phyloP scores from a whole-genome alignment of 768 basidiomycete genomes.

The Phanerochaete carnosa region DNA sequence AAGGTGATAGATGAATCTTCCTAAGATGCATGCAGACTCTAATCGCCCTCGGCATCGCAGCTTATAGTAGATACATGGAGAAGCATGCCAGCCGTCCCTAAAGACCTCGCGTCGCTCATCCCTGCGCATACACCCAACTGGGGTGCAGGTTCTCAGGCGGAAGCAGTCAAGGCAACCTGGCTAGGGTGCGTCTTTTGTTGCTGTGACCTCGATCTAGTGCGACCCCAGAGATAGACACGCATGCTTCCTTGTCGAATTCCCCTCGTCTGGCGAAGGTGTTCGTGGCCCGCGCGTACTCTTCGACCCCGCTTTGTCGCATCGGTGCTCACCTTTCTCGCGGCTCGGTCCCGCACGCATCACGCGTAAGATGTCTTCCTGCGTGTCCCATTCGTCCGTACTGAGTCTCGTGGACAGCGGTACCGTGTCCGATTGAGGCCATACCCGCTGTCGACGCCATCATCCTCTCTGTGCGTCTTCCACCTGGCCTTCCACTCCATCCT shows the following conservation, averaged over 20 bases:
- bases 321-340: constrained; percentile 31
- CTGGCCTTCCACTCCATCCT: not conserved
- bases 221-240: constrained; percentile 28
- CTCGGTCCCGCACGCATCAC: constrained; percentile 32
- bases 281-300: constrained; percentile 37
- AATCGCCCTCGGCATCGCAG: not conserved
- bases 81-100: constrained; percentile 4
- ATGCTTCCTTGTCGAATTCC: constrained; percentile 37
- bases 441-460: constrained; percentile 49
- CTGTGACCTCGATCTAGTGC: not conserved
- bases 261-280: constrained; percentile 27
- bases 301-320: constrained; percentile 34
- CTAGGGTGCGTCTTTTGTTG: constrained; percentile 21
- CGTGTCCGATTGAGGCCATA: constrained; percentile 40
- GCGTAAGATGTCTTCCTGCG: constrained; percentile 25
- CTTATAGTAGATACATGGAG: not conserved
- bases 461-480: constrained; percentile 38
- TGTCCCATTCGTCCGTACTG: not conserved
- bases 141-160: constrained; percentile 14
- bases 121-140: constrained; percentile 23
- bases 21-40: too few species aligned
- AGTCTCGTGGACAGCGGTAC: constrained; percentile 22
- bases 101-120: constrained; percentile 12
- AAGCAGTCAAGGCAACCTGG: constrained; percentile 34
- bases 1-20: not conserved